phyloP scores from a whole-genome alignment of 805 yeast species.

The Brettanomyces bruxellensis region DNA sequence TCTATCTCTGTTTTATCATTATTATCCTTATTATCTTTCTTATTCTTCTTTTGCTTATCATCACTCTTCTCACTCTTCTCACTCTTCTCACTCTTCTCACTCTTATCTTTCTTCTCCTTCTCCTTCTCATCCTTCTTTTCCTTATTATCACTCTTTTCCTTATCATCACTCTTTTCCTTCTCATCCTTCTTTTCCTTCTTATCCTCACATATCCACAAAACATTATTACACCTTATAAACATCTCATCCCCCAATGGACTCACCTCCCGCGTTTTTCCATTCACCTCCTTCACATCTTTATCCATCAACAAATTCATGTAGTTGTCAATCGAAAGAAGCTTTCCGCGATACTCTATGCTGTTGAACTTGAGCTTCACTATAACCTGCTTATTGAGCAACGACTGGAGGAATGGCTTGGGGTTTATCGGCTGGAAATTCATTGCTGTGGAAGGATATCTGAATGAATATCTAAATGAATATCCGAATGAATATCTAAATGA shows the following conservation, averaged over 20 bases:
- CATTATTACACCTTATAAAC: slow-evolving; percentile 86
- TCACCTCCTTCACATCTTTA: slow-evolving; percentile 37
- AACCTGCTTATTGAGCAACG: slow-evolving; percentile 62
- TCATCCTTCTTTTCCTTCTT: slow-evolving; percentile 28
- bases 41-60: too few relatives aligned
- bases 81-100: too few relatives aligned
- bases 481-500: too few relatives aligned
- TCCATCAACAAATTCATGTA: slow-evolving; percentile 84
- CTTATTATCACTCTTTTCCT: neutral
- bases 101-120: neutral
- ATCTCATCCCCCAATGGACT: slow-evolving; percentile 40
- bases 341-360: slow-evolving; percentile 78
- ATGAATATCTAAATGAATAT: too few relatives aligned
- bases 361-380: slow-evolving; percentile 85
- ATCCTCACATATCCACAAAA: slow-evolving; percentile 59
- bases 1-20: too few relatives aligned
- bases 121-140: neutral
- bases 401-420: slow-evolving; percentile 84
- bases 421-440: slow-evolving; percentile 57
- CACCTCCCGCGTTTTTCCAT: slow-evolving; percentile 34
- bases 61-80: too few relatives aligned
- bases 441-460: neutral
- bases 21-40: too few relatives aligned
- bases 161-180: neutral
- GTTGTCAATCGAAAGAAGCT: slow-evolving; percentile 70